Percentiles rank a stretch among this genome's conserved stretches.
Conservation (phyloP, 2,329 filamentous ascomycete genomes). For the Penicillium sp. region DNA sequence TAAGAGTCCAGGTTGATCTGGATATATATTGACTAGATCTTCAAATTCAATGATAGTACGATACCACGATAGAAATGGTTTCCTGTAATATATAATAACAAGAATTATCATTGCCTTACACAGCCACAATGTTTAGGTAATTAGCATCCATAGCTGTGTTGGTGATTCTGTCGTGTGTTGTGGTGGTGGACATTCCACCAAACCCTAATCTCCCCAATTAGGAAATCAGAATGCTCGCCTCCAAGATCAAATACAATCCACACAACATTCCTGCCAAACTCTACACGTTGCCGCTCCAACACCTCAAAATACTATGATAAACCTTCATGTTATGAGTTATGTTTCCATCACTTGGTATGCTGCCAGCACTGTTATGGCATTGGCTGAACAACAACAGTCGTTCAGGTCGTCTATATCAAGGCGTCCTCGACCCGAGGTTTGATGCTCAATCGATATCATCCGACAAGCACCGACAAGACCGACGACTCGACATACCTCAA, state of each 20-base stretch:
- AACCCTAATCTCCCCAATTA: constrained; percentile 7
- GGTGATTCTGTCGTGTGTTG: no score
- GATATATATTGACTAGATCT: no score
- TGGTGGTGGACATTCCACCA: constrained; percentile 5
- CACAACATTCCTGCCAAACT: background rate
- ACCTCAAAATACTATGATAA: background rate
- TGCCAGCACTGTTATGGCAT: constrained; percentile 5
- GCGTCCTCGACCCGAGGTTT: background rate
- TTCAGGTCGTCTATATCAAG: constrained; percentile 3
- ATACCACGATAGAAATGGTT: no score
- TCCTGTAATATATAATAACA: no score
- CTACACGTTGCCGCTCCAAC: constrained; percentile 6
- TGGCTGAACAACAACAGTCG: background rate
- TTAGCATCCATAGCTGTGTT: no score
- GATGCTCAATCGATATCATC: background rate
- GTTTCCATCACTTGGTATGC: constrained; percentile 4
- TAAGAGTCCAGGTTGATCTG: no score
- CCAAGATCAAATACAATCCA: background rate
- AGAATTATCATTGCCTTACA: no score
- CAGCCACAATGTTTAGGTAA: no score
- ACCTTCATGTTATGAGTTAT: background rate
- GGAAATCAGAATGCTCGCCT: background rate
- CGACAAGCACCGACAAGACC: background rate
- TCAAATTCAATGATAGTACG: no score
- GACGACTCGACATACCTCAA: background rate